These are phyloP conservation scores for Alternaria tenuissima DNA, from an alignment of 2,329 filamentous ascomycete species.

Conservation along the genomic window DNA sequence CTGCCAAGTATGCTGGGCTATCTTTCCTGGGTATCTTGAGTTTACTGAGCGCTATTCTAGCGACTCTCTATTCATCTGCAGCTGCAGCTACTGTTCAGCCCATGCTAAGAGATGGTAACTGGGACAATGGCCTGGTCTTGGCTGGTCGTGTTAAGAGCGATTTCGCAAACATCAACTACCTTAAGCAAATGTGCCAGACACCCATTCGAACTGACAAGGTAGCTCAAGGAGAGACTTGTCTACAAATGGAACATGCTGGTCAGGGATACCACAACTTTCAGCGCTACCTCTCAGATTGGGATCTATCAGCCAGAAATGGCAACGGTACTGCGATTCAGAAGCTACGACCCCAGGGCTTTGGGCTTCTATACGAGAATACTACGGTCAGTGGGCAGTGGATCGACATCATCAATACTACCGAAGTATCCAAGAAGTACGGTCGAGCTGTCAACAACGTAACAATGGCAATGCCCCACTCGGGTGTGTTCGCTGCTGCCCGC, in stretches of 20 bases:
- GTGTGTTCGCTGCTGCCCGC: constrained; percentile 70
- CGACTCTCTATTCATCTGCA: constrained; percentile 79
- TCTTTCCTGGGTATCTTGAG: constrained; percentile 72
- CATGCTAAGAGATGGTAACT: constrained; percentile 68
- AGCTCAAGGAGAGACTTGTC: constrained; percentile 64
- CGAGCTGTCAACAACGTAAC: constrained; percentile 78
- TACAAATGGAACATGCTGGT: constrained; percentile 74
- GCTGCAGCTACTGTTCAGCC: constrained; percentile 75
- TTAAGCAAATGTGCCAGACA: constrained; percentile 66
- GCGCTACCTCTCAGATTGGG: constrained; percentile 66
- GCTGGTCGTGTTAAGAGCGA: constrained; percentile 65
- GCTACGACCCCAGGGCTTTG: constrained; percentile 66
- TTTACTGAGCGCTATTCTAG: constrained; percentile 69
- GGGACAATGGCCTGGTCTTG: constrained; percentile 58
- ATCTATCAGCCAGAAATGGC: constrained; percentile 54
- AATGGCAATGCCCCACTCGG: constrained; percentile 78
- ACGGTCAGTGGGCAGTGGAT: constrained; percentile 76
- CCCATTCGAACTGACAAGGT: constrained; percentile 62
- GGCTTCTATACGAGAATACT: constrained; percentile 74
- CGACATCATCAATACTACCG: constrained; percentile 63
- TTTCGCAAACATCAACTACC: constrained; percentile 70
- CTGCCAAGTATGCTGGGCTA: constrained; percentile 68
- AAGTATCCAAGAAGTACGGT: constrained; percentile 58
- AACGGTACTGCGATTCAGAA: constrained; percentile 55
- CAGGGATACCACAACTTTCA: constrained; percentile 75